Evolutionary conservation across 495 filamentous ascomycete genomes (phyloP), one percentile per base, ranked within the genome.

Genomic region (Umbilicaria muhlenbergii): DNA sequence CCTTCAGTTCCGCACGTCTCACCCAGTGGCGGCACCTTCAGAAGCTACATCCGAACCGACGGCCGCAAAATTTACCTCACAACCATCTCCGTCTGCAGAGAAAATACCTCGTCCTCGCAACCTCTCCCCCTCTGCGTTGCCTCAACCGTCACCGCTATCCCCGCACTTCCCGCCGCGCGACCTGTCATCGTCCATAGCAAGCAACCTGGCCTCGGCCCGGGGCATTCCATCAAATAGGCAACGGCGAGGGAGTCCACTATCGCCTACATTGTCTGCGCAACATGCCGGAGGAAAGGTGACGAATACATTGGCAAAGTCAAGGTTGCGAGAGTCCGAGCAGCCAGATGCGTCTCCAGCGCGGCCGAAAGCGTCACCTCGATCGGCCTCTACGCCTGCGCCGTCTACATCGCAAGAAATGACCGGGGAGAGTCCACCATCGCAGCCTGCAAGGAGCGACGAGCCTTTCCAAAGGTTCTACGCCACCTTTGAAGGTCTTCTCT

Each of bases 391-490:
- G 2, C 40, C 56, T 4, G 7, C 18, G 6, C 35, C 38, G 21
- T 41, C 39, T 12, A 19, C 1, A 21, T 32, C 18, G 37, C 32
- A 34, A 14, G 17, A 28, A 1, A 28, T 6, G 8, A 6, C 8
- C 1, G 24, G 24, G 4, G 24, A 28, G 24, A 28, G 24, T 28
- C 24, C 24, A 6, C 6, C 24, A 1, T 28, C 2, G 8, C 24
- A 28, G 8, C 24, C 24, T 28, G 24, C 5, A 28, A 51, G 59
- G 0, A 65, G 59, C n/a, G 87, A 93, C 8, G 86, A 92, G 39
- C 70, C 79, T 0, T 98, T 95, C 57, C 77, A 84, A 31, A 71
- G 77, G 42, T 98, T 96, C 54, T 98, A 94, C 62, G 84, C 71
- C 42, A 85, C 81, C 14, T 86, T 95, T 54, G 86, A 86, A 41